Conservation (phyloP, 164 flowering plant species). For the Nymphaea thermarum region DNA sequence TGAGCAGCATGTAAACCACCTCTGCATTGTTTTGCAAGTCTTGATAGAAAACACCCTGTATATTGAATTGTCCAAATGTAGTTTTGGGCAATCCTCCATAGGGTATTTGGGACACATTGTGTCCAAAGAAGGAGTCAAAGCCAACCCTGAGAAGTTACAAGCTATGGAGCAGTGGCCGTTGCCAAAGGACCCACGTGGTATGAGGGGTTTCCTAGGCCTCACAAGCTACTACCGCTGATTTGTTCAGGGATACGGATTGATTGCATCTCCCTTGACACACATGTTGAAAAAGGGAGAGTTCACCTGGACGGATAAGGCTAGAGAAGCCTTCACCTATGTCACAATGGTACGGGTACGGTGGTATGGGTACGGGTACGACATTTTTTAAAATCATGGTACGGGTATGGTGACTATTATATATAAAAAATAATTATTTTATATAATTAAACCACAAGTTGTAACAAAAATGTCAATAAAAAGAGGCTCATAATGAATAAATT, state of each 20-base stretch:
- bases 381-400: too few relatives aligned
- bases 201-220: not conserved
- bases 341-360: too few relatives aligned
- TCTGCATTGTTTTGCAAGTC: not conserved
- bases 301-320: not conserved
- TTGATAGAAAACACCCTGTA: not conserved
- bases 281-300: not conserved
- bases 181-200: not conserved
- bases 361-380: too few relatives aligned
- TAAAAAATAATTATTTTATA: too few relatives aligned
- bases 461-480: too few relatives aligned
- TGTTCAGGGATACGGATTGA: constrained; percentile 1
- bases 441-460: too few relatives aligned
- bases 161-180: not conserved
- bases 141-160: not conserved
- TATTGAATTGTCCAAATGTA: not conserved
- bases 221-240: not conserved
- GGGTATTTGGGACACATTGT: not conserved
- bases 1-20: not conserved
- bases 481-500: too few relatives aligned
- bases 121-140: not conserved
- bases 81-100: not conserved
- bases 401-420: too few relatives aligned
- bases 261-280: not conserved
- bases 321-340: not conserved